These are phyloP conservation scores for Kazachstania martiniae DNA, from an alignment of 805 yeast species.

Conservation along the genomic window DNA sequence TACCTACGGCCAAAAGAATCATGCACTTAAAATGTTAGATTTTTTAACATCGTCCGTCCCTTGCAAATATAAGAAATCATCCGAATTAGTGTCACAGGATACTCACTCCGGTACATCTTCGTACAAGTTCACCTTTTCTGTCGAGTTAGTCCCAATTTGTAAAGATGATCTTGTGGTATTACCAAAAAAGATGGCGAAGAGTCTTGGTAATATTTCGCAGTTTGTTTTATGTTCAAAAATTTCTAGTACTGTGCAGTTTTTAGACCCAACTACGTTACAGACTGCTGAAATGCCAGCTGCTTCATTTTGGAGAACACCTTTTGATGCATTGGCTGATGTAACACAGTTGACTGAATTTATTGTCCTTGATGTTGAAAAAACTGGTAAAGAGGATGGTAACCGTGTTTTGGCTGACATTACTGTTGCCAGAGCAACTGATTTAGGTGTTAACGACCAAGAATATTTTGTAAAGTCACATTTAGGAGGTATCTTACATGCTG, in stretches of 20 bases:
- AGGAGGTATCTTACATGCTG: slow-evolving; percentile 92
- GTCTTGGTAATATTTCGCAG: slow-evolving; percentile 72
- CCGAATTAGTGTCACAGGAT: slow-evolving; percentile 84
- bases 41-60: slow-evolving; percentile 81
- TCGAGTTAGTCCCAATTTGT: slow-evolving; percentile 93
- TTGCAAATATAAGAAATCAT: slow-evolving; percentile 67
- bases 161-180: slow-evolving; percentile 90
- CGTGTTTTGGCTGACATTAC: slow-evolving; percentile 82
- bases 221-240: slow-evolving; percentile 78
- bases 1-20: slow-evolving; percentile 77
- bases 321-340: slow-evolving; percentile 63
- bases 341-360: slow-evolving; percentile 76
- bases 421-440: slow-evolving; percentile 81
- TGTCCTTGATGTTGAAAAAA: slow-evolving; percentile 87
- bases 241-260: slow-evolving; percentile 71
- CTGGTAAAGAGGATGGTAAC: slow-evolving; percentile 68
- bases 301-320: slow-evolving; percentile 76
- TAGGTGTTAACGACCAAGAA: slow-evolving; percentile 77
- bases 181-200: slow-evolving; percentile 77
- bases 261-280: slow-evolving; percentile 76
- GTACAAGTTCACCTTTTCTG: slow-evolving; percentile 84
- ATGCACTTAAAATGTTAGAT: slow-evolving; percentile 90
- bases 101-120: slow-evolving; percentile 79
- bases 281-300: slow-evolving; percentile 61
- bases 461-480: slow-evolving; percentile 82